Percentiles rank a stretch among this genome's conserved stretches.
phyloP scores from a whole-genome alignment of 352 stramenopile genomes.

The Globisporangium emineosum region DNA sequence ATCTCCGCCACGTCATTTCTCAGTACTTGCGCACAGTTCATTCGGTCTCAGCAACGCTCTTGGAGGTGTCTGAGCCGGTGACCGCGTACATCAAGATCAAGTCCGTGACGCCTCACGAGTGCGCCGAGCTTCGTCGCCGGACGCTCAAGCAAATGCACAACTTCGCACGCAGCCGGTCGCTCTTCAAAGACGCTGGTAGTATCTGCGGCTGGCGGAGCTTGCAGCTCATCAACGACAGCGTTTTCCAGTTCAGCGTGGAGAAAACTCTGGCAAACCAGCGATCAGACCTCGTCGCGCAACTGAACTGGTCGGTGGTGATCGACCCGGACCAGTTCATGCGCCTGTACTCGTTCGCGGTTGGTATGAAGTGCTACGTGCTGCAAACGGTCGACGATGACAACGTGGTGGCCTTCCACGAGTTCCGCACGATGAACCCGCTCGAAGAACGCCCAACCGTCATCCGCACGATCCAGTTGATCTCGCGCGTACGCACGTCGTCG shows the following conservation, averaged over 20 bases:
- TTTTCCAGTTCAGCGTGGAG: slow-evolving; percentile 13
- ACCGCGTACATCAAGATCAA: slow-evolving; percentile 6
- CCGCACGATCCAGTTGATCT: slow-evolving; percentile 12
- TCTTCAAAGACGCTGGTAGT: background rate
- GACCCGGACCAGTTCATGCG: background rate
- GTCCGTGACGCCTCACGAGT: slow-evolving; percentile 2
- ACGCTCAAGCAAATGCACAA: background rate
- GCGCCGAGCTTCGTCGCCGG: background rate
- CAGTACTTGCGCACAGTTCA: background rate
- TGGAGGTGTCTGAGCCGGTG: background rate
- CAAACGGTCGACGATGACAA: slow-evolving; percentile 18
- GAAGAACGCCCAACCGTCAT: background rate
- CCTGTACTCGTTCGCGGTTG: slow-evolving; percentile 6
- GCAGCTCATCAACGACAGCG: background rate
- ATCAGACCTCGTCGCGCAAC: background rate
- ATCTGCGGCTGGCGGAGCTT: slow-evolving; percentile 11
- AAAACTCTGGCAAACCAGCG: background rate
- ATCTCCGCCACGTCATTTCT: background rate
- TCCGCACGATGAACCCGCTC: slow-evolving; percentile 10
- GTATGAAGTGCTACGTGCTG: slow-evolving; percentile 15
- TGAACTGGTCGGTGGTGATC: slow-evolving; percentile 8
- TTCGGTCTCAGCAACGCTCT: slow-evolving; percentile 1
- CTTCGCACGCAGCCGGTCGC: background rate
- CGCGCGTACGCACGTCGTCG: slow-evolving; percentile 1
- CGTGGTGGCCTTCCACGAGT: slow-evolving; percentile 16